Base-by-base conservation (phyloP, 345 rosid species). In the Arabis alpina region DNA sequence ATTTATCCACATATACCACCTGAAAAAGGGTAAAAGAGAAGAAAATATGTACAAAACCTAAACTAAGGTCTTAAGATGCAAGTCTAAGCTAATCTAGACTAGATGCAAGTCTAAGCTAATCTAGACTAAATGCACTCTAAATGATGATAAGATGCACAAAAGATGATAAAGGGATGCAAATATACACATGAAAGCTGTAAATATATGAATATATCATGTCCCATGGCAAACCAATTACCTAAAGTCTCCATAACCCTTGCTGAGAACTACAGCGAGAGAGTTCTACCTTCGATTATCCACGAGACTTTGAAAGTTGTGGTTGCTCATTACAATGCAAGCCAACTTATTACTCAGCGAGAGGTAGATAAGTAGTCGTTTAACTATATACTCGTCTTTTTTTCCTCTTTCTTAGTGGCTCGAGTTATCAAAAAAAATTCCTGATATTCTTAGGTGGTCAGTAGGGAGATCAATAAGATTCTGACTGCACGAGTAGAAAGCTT, bases 301-400 rank as follows among this genome's bases (percentile, higher is more conserved):
- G 98, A 92, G 80, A 90, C 97, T 53, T 71, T 90, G 78, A 92
- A 92, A 81, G 87, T 91, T 53, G 97, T 92, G 44, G 93, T 92
- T 76, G 97, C 98, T 34, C 93, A 87, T 73, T 92, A 88, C 76
- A 92, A 92, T 78, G 98, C 93, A 39, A 92, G 97, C 77, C 97
- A 92, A 82, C 97, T 90, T 63, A 88, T 92, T 68, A 90, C 98
- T 37, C 97, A 90, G 80, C 85, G 95, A 81, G 98, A 93, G 92
- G 98, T 88, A 55, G 43, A 54, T 58, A 45, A 55, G 27, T 25
- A 8, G 16, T 40, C 66, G 51, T 3, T n/a, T 36, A 37, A 37
- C 45, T 42, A 13, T 4, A 10, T 10, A 14, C n/a, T 24, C 2
- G 9, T 64, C 58, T 47, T 64, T 34, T 34, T 42, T 39, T 16